These are phyloP conservation scores for Calocybe gambosa DNA, from an alignment of 1,284 basidiomycete genomes.

Conservation along the genomic window DNA sequence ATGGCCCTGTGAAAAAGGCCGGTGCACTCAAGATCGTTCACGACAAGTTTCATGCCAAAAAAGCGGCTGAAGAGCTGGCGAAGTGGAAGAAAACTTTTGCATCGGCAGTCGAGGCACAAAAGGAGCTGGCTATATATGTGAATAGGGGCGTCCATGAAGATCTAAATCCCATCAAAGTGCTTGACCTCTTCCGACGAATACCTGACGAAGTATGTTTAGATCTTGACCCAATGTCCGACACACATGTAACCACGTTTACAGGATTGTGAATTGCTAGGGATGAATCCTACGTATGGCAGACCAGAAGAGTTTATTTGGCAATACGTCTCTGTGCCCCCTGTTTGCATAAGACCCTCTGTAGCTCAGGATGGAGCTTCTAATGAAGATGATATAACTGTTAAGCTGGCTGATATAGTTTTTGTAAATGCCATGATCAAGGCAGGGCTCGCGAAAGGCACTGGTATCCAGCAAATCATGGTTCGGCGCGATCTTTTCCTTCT, in stretches of 20 bases:
- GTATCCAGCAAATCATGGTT: constrained; percentile 88
- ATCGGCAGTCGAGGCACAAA: constrained; percentile 81
- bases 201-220: constrained; percentile 73
- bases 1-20: constrained; percentile 96
- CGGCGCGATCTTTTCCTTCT: constrained; percentile 14
- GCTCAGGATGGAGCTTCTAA: constrained; percentile 96
- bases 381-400: constrained; percentile 97
- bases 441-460: constrained; percentile 82
- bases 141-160: constrained; percentile 91
- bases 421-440: constrained; percentile 92
- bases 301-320: constrained; percentile 99
- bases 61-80: constrained; percentile 85
- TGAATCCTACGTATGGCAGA: constrained; percentile 84
- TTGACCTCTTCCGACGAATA: constrained; percentile 91
- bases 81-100: constrained; percentile 85
- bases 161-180: constrained; percentile 89
- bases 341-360: constrained; percentile 96
- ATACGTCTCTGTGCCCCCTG: constrained; percentile 97
- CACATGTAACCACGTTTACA: constrained; percentile 23
- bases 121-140: constrained; percentile 81
- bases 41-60: constrained; percentile 96
- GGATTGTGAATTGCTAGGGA: constrained; percentile 93
- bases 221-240: not conserved
- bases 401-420: constrained; percentile 96
- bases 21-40: constrained; percentile 95